Evolutionary conservation across 306 rosid genomes (phyloP).

Genomic region (Luffa acutangula): DNA sequence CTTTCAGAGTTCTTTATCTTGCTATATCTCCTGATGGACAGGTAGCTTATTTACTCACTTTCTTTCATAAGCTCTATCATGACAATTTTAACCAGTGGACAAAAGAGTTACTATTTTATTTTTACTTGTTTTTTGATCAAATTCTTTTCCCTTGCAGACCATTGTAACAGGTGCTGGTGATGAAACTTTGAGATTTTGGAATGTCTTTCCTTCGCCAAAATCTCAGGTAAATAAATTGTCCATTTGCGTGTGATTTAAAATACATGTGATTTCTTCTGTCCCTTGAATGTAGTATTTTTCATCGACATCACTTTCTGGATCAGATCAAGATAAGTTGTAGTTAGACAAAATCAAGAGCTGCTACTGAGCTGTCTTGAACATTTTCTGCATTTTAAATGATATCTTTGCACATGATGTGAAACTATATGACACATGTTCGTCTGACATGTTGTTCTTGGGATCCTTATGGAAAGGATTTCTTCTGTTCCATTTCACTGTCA

Average conservation of each 20-base stretch:
- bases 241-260: background rate
- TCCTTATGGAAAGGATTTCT: background rate
- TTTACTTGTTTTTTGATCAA: slow-evolving; percentile 5
- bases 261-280: background rate
- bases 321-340: slow-evolving; percentile 7
- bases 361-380: slow-evolving; percentile 1
- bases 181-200: slow-evolving; percentile 97
- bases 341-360: background rate
- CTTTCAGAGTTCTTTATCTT: slow-evolving; percentile 89
- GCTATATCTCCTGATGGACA: slow-evolving; percentile 99
- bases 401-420: slow-evolving; percentile 1
- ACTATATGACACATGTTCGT: background rate
- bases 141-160: slow-evolving; percentile 46
- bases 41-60: slow-evolving; percentile 28
- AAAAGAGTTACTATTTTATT: background rate
- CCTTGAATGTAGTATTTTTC: background rate
- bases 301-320: background rate
- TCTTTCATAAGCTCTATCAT: background rate
- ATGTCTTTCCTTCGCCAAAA: slow-evolving; percentile 92
- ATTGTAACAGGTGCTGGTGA: slow-evolving; percentile 99
- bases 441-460: background rate
- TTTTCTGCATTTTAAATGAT: background rate
- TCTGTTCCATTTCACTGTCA: background rate
- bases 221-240: slow-evolving; percentile 60
- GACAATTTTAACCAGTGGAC: background rate